Conservation (phyloP, 768 basidiomycete genomes). For the Agaricus subrufescens region DNA sequence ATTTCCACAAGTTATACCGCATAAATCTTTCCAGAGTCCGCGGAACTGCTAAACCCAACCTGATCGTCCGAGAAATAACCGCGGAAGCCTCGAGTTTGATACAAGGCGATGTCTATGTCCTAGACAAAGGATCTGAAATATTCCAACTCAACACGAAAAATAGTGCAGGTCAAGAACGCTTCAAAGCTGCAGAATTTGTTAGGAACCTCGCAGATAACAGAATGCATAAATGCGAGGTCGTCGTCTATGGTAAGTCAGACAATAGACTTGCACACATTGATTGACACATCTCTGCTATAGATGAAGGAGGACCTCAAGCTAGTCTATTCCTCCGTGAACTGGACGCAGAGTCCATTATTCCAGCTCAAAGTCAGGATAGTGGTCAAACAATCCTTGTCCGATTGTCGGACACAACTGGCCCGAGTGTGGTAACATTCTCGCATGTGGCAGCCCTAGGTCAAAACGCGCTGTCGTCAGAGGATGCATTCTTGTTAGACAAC, state of each 20-base stretch:
- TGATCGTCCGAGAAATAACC: constrained; percentile 47
- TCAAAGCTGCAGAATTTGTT: constrained; percentile 59
- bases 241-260: constrained; percentile 41
- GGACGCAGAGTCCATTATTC: constrained; percentile 25
- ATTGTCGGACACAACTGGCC: constrained; percentile 38
- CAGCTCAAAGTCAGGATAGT: constrained; percentile 5
- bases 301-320: constrained; percentile 46
- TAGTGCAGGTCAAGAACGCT: constrained; percentile 52
- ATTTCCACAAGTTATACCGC: constrained; percentile 47
- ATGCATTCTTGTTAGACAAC: constrained; percentile 50
- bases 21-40: constrained; percentile 30
- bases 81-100: constrained; percentile 40
- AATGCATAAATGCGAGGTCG: constrained; percentile 35
- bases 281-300: constrained; percentile 21
- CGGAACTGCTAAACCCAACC: constrained; percentile 17
- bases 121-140: constrained; percentile 50
- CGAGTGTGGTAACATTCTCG: constrained; percentile 30
- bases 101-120: constrained; percentile 52
- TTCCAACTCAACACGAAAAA: constrained; percentile 55
- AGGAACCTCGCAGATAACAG: constrained; percentile 38
- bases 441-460: constrained; percentile 23
- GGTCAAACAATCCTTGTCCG: constrained; percentile 27
- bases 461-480: constrained; percentile 38
- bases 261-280: too few relatives aligned
- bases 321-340: constrained; percentile 45